phyloP scores from a whole-genome alignment of 2,329 filamentous ascomycete species.

The Penicillium sumatraense region DNA sequence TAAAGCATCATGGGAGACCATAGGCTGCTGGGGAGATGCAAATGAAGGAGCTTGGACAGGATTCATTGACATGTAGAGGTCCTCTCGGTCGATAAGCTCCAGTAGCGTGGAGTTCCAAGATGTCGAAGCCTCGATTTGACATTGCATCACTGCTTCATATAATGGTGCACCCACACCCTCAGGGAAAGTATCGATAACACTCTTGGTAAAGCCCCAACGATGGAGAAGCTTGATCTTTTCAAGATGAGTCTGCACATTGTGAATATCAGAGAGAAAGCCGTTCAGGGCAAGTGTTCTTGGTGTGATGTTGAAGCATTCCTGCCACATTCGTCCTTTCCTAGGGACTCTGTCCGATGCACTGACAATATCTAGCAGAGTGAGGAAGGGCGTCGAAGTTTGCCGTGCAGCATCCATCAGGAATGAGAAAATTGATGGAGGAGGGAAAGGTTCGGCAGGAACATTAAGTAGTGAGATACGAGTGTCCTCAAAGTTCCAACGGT shows the following conservation, averaged over 20 bases:
- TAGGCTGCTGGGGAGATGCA: conserved; percentile 36
- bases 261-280: conserved; percentile 66
- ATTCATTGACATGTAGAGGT: conserved; percentile 71
- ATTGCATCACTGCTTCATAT: conserved; percentile 81
- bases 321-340: conserved; percentile 37
- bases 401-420: conserved; percentile 54
- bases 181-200: conserved; percentile 79
- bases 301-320: conserved; percentile 50
- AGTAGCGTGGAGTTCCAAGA: conserved; percentile 75
- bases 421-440: conserved; percentile 63
- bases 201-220: conserved; percentile 64
- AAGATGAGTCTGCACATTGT: conserved; percentile 53
- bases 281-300: conserved; percentile 73
- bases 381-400: conserved; percentile 45
- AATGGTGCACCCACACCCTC: conserved; percentile 81
- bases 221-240: conserved; percentile 76
- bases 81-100: conserved; percentile 77
- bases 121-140: conserved; percentile 79
- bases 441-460: conserved; percentile 55
- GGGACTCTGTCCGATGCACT: conserved; percentile 35
- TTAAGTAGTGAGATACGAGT: conserved; percentile 49
- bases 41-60: conserved; percentile 47
- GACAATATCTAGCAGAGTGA: conserved; percentile 56
- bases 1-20: conserved; percentile 67
- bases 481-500: conserved; percentile 62